phyloP scores from a whole-genome alignment of 2,329 filamentous ascomycete species.

The Pseudogymnoascus sp. region DNA sequence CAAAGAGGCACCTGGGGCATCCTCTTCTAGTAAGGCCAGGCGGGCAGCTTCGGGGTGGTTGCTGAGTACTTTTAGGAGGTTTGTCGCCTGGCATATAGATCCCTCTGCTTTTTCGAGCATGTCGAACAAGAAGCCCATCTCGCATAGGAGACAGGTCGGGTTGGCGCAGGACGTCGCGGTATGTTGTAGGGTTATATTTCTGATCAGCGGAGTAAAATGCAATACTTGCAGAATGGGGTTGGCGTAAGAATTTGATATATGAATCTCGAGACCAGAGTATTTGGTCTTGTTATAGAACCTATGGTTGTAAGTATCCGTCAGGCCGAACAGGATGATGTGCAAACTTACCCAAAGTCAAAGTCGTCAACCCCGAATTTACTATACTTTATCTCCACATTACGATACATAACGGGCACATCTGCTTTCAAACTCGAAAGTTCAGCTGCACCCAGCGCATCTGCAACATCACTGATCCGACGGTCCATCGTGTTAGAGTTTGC shows the following conservation, averaged over 20 bases:
- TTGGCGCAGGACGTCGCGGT: slow-evolving; percentile 76
- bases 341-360: slow-evolving; percentile 81
- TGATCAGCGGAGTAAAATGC: slow-evolving; percentile 79
- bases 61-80: slow-evolving; percentile 83
- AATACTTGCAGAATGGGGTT: slow-evolving; percentile 88
- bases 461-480: slow-evolving; percentile 44
- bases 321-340: not conserved
- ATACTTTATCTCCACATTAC: slow-evolving; percentile 95
- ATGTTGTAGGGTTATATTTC: slow-evolving; percentile 84
- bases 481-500: slow-evolving; percentile 39
- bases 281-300: slow-evolving; percentile 91
- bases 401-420: slow-evolving; percentile 82
- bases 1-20: slow-evolving; percentile 63
- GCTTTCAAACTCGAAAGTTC: slow-evolving; percentile 69
- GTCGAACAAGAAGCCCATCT: slow-evolving; percentile 91
- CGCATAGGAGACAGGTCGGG: slow-evolving; percentile 82
- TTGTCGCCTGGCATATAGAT: slow-evolving; percentile 92
- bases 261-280: slow-evolving; percentile 89
- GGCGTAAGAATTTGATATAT: slow-evolving; percentile 94
- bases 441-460: slow-evolving; percentile 58
- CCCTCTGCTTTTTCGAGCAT: slow-evolving; percentile 96
- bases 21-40: slow-evolving; percentile 78
- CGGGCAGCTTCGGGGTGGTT: slow-evolving; percentile 71
- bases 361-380: slow-evolving; percentile 99
- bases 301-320: slow-evolving; percentile 17